A percentile compares a stretch with the other conserved stretches of the same genome.
phyloP scores from a whole-genome alignment of 2,329 filamentous ascomycete genomes.

The Alternaria arborescens region DNA sequence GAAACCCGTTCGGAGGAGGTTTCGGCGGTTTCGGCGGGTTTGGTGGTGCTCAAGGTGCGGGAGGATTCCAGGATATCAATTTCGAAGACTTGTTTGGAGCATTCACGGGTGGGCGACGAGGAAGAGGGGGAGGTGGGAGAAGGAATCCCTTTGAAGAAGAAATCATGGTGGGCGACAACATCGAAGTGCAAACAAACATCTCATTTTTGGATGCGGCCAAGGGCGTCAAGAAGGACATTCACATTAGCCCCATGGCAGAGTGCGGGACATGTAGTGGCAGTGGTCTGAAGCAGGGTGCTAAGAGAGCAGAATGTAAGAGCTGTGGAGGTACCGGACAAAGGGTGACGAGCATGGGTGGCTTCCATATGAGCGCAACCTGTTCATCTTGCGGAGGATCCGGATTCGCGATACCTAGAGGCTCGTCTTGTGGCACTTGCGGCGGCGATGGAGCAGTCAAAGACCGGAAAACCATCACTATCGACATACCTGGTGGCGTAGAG shows the following conservation, averaged over 20 bases:
- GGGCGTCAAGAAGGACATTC: constrained; percentile 86
- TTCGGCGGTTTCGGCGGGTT: constrained; percentile 57
- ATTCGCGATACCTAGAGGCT: constrained; percentile 76
- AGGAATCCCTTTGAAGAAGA: constrained; percentile 79
- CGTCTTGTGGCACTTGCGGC: constrained; percentile 79
- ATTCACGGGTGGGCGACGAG: constrained; percentile 72
- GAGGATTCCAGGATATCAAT: constrained; percentile 85
- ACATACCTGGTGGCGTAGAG: constrained; percentile 94
- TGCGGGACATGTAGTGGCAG: constrained; percentile 85
- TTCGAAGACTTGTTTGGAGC: constrained; percentile 96
- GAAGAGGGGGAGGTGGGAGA: constrained; percentile 56
- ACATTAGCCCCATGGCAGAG: constrained; percentile 79
- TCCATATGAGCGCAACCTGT: constrained; percentile 95
- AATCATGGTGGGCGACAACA: constrained; percentile 90
- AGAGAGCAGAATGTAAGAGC: constrained; percentile 75
- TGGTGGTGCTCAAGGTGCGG: constrained; percentile 55
- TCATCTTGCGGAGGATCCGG: constrained; percentile 81
- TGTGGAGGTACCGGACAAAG: constrained; percentile 88
- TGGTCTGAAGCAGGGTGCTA: constrained; percentile 82
- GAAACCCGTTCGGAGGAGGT: constrained; percentile 66
- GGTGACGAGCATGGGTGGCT: constrained; percentile 90
- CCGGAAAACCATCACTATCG: constrained; percentile 81
- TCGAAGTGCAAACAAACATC: constrained; percentile 91
- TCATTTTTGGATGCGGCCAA: constrained; percentile 97
- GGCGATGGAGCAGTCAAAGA: constrained; percentile 88